phyloP scores from a whole-genome alignment of 352 stramenopile genomes.

The Phytophthora rubi region DNA sequence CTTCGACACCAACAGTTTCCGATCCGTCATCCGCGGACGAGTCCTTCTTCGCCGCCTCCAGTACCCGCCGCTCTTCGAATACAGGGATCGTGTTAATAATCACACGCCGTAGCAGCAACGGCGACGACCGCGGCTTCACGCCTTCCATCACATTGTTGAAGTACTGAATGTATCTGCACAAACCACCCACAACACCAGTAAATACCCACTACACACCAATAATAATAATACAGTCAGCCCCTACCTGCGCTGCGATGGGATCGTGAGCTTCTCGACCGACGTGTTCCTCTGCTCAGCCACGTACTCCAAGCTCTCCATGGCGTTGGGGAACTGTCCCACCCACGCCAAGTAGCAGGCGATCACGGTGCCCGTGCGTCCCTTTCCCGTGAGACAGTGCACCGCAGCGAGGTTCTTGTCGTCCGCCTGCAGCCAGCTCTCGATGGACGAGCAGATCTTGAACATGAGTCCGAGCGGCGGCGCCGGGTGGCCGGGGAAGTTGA shows the following conservation, averaged over 20 bases:
- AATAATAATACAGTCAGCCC: constrained; percentile 1
- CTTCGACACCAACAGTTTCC: constrained; percentile 40
- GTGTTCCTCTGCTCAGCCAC: constrained; percentile 90
- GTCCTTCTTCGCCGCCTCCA: constrained; percentile 64
- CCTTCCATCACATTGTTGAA: constrained; percentile 98
- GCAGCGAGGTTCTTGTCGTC: constrained; percentile 96
- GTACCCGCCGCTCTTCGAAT: constrained; percentile 73
- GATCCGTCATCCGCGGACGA: constrained; percentile 31
- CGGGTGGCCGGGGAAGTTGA: constrained; percentile 97
- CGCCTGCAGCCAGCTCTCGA: constrained; percentile 97
- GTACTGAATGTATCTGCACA: constrained; percentile 94
- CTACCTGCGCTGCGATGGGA: constrained; percentile 95
- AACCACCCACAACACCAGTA: neutral
- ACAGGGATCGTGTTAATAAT: constrained; percentile 96
- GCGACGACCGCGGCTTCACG: constrained; percentile 93
- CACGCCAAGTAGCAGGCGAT: constrained; percentile 97
- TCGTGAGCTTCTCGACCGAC: constrained; percentile 94
- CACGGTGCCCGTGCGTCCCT: constrained; percentile 94
- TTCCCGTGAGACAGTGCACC: constrained; percentile 97
- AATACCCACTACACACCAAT: neutral
- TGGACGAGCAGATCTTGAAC: constrained; percentile 97
- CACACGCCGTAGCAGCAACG: constrained; percentile 94
- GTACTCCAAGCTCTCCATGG: constrained; percentile 94
- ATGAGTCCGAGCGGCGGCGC: constrained; percentile 96
- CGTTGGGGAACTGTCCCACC: constrained; percentile 92